These are phyloP conservation scores for Rhododendron griersonianum DNA, from an alignment of 148 eudicot genomes.

Conservation along the genomic window DNA sequence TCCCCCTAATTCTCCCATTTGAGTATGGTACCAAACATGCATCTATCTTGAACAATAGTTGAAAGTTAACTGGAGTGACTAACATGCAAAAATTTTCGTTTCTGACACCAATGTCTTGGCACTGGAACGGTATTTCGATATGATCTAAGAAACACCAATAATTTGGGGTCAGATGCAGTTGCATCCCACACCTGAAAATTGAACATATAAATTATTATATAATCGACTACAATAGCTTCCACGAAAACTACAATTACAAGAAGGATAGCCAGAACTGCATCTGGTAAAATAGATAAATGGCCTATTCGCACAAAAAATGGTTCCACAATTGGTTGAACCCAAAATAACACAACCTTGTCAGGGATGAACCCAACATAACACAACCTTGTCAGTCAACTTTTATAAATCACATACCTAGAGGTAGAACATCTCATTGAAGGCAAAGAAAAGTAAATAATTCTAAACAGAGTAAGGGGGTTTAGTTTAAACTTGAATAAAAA, in stretches of 20 bases:
- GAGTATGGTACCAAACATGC: constrained; percentile 15
- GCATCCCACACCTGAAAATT: constrained; percentile 91
- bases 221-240: not conserved
- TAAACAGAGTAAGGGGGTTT: too few relatives aligned
- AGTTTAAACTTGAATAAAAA: too few relatives aligned
- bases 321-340: not conserved
- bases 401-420: not conserved
- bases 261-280: not conserved
- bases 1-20: constrained; percentile 30
- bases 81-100: constrained; percentile 91
- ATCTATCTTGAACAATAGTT: constrained; percentile 11
- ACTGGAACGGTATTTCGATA: constrained; percentile 94
- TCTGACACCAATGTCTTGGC: constrained; percentile 97
- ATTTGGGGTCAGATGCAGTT: constrained; percentile 77
- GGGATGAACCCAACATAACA: not conserved
- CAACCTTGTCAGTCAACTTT: not conserved
- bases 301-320: not conserved
- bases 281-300: not conserved
- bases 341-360: not conserved
- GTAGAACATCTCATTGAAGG: not conserved
- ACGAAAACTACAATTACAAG: not conserved
- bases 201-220: constrained; percentile 4
- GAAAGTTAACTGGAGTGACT: constrained; percentile 17
- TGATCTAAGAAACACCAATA: constrained; percentile 79
- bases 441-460: not conserved